These are phyloP conservation scores for Corylus americana DNA, from an alignment of 306 rosid genomes.

Conservation along the genomic window DNA sequence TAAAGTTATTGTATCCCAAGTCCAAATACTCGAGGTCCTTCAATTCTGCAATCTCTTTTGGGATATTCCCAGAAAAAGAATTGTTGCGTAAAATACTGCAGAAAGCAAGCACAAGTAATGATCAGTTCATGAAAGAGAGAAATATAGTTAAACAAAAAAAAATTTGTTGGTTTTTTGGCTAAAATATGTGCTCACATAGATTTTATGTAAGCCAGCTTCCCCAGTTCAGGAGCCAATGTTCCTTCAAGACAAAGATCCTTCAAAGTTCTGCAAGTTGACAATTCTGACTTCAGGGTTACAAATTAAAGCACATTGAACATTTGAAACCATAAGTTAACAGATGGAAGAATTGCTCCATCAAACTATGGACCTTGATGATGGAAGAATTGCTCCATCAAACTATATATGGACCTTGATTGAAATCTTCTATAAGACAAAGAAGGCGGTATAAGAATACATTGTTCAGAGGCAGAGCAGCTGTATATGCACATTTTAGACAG, in stretches of 20 bases:
- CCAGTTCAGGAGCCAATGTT: conserved; percentile 65
- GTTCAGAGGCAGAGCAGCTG: not conserved
- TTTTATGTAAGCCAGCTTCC: conserved; percentile 50
- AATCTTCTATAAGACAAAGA: not conserved
- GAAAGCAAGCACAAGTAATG: conserved; percentile 2
- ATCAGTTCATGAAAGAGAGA: not conserved
- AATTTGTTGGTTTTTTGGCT: not conserved
- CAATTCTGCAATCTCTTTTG: conserved; percentile 49
- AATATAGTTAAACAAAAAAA: not conserved
- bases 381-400: not conserved
- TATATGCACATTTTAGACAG: not conserved
- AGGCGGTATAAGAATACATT: not conserved
- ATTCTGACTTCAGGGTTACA: conserved; percentile 14
- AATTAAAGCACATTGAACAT: not conserved
- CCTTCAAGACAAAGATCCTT: conserved; percentile 64
- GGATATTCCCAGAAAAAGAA: conserved; percentile 57
- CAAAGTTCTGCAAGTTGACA: conserved; percentile 54
- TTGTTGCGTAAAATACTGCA: conserved; percentile 70
- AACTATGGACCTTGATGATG: not conserved
- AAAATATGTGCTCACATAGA: conserved; percentile 51
- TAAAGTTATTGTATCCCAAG: conserved; percentile 69
- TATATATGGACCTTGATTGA: not conserved
- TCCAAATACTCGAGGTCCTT: conserved; percentile 66
- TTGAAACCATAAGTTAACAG: not conserved
- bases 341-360: not conserved